These are phyloP conservation scores for Chytriomyces hyalinus DNA, from an alignment of 192 early-diverging fungal genomes.

Conservation along the genomic window DNA sequence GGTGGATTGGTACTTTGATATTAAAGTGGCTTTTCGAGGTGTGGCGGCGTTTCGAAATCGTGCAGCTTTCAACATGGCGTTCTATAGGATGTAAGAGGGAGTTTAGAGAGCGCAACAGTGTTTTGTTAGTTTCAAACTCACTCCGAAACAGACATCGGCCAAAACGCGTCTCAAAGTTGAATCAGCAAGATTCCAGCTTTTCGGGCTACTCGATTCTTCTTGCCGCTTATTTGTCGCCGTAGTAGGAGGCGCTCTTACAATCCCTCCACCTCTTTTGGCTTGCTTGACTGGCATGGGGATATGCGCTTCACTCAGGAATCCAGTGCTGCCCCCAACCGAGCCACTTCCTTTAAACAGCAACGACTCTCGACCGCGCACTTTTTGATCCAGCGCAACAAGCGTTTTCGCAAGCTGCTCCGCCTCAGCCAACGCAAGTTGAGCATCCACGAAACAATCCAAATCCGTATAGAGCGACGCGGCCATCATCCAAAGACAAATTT, in stretches of 20 bases:
- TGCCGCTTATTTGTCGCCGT: not conserved
- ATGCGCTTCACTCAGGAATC: slow-evolving; percentile 15
- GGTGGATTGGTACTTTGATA: slow-evolving; percentile 24
- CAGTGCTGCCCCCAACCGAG: slow-evolving; percentile 11
- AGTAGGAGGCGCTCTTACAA: not conserved
- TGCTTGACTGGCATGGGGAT: slow-evolving; percentile 8
- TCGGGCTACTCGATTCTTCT: not conserved
- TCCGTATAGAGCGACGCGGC: slow-evolving; percentile 48
- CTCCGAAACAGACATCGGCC: slow-evolving; percentile 62
- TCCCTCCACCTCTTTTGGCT: not conserved
- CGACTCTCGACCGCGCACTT: slow-evolving; percentile 9
- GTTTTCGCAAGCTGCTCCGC: slow-evolving; percentile 51
- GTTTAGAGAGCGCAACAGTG: no score
- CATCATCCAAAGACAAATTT: slow-evolving; percentile 53
- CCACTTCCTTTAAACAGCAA: slow-evolving; percentile 25
- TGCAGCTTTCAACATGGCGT: slow-evolving; percentile 31
- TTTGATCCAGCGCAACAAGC: slow-evolving; percentile 28
- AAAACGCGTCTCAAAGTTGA: slow-evolving; percentile 44
- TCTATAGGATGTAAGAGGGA: slow-evolving; percentile 11
- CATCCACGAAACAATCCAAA: slow-evolving; percentile 46
- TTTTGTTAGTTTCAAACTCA: slow-evolving; percentile 2
- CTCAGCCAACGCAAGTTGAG: slow-evolving; percentile 45
- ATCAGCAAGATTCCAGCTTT: slow-evolving; percentile 46
- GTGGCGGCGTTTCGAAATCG: not conserved
- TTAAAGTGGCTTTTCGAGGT: not conserved